Percentiles rank a stretch among this genome's conserved stretches.
phyloP scores from a whole-genome alignment of 768 basidiomycete species.

The Mycena epipterygia region DNA sequence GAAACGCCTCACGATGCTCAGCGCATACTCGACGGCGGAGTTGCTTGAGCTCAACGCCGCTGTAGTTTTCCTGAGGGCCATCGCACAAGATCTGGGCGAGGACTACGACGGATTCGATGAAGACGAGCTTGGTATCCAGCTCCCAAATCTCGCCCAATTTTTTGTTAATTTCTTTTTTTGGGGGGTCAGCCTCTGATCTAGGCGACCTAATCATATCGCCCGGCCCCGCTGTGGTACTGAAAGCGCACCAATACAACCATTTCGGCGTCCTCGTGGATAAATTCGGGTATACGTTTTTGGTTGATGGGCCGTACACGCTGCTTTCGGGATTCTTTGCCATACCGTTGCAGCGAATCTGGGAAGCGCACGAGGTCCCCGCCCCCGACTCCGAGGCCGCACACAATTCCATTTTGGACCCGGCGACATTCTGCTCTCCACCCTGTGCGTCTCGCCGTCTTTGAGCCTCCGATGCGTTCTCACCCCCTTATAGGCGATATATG shows the following conservation, averaged over 20 bases:
- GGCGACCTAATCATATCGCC: constrained; percentile 4
- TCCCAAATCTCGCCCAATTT: background rate
- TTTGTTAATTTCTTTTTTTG: background rate
- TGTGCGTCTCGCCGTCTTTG: background rate
- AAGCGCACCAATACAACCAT: background rate
- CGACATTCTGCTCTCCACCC: background rate
- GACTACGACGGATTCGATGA: background rate
- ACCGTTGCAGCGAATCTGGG: constrained; percentile 5
- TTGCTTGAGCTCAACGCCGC: constrained; percentile 8
- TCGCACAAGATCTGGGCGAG: background rate
- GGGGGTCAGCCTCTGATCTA: background rate
- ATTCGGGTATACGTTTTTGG: background rate
- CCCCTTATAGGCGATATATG: background rate
- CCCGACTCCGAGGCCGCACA: background rate
- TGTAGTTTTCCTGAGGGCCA: background rate
- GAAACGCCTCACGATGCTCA: background rate
- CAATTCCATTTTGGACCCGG: background rate
- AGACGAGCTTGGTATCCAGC: background rate
- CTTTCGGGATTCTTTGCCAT: background rate
- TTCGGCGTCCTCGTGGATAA: background rate
- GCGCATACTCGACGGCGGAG: constrained; percentile 4
- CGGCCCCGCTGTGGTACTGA: background rate
- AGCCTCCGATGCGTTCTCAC: background rate
- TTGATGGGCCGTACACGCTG: background rate
- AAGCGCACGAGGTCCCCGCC: background rate